A percentile compares a stretch with the other conserved stretches of the same genome.
Evolutionary conservation across 805 yeast genomes (phyloP).

Genomic region (Wickerhamiella brachini): DNA sequence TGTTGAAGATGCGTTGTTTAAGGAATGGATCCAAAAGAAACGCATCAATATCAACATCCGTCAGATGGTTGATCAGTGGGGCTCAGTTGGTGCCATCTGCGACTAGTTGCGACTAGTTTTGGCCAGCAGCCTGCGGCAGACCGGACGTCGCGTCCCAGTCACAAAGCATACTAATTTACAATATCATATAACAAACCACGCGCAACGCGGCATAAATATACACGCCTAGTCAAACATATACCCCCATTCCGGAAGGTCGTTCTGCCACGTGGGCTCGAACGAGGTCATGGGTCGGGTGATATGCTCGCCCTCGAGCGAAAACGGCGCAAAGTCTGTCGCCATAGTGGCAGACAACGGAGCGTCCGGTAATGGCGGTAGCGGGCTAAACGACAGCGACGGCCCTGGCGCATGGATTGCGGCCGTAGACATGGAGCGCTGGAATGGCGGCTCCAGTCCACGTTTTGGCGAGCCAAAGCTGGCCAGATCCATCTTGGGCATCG

Average conservation of each 20-base stretch:
- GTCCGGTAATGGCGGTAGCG: constrained; percentile 1
- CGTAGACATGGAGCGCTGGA: constrained; percentile 3
- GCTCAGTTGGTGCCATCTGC: too few relatives aligned
- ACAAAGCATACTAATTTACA: not conserved
- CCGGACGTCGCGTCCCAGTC: too few relatives aligned
- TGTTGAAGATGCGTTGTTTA: constrained; percentile 10
- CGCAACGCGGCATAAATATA: not conserved
- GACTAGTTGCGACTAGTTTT: too few relatives aligned
- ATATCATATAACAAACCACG: not conserved
- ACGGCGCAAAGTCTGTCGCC: constrained; percentile 1
- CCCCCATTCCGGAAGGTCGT: constrained; percentile 7
- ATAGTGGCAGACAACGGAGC: constrained; percentile 1
- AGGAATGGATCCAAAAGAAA: constrained; percentile 25
- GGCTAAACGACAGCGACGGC: not conserved
- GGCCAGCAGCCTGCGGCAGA: too few relatives aligned
- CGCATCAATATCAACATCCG: constrained; percentile 29
- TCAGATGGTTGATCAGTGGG: constrained; percentile 25
- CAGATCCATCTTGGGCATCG: not conserved
- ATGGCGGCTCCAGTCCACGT: constrained; percentile 1
- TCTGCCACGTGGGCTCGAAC: constrained; percentile 11
- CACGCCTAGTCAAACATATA: constrained; percentile 4
- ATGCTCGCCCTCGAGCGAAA: constrained; percentile 7
- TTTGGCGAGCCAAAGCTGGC: not conserved
- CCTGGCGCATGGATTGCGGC: not conserved
- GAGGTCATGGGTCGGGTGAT: constrained; percentile 10